A percentile compares a stretch with the other conserved stretches of the same genome.
Conservation (phyloP, 2,329 filamentous ascomycete genomes). For the Trichoderma sp. region DNA sequence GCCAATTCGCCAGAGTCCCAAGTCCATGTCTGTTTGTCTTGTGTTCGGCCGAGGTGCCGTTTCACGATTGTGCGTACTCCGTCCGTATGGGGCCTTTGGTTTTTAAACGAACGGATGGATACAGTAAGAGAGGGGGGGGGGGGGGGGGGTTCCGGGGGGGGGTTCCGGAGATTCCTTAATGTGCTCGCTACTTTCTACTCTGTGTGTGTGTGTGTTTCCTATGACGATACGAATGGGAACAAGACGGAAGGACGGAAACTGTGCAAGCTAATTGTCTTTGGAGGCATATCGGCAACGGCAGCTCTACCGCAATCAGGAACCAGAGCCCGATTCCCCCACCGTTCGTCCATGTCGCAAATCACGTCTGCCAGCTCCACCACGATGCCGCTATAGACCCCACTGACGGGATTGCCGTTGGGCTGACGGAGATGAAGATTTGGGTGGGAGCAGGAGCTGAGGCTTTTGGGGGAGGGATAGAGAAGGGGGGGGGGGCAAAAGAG, state of each 20-base stretch:
- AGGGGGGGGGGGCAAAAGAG: not conserved
- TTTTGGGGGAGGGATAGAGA: not conserved
- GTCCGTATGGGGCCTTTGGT: not conserved
- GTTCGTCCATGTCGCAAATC: not conserved
- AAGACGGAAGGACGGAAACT: not conserved
- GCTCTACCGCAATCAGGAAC: conserved; percentile 7
- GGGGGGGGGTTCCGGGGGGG: not conserved
- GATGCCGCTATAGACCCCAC: not conserved
- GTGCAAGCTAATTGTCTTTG: not conserved
- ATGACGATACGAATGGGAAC: not conserved
- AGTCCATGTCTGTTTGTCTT: not conserved
- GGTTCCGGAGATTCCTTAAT: not conserved
- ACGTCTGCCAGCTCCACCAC: not conserved
- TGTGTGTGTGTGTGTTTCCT: not conserved
- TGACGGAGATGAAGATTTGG: not conserved
- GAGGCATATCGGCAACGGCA: not conserved
- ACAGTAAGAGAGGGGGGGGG: too few relatives aligned
- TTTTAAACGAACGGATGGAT: not conserved
- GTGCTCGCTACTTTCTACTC: not conserved
- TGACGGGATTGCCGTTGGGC: not conserved
- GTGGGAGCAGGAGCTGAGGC: not conserved
- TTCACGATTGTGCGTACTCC: not conserved
- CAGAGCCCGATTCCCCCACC: not conserved
- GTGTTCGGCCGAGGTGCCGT: not conserved
- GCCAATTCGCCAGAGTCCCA: not conserved